Evolutionary conservation across 2,329 filamentous ascomycete species (phyloP), one percentile per base, ranked within the genome.

Genomic region (Hypomyces perniciosus): DNA sequence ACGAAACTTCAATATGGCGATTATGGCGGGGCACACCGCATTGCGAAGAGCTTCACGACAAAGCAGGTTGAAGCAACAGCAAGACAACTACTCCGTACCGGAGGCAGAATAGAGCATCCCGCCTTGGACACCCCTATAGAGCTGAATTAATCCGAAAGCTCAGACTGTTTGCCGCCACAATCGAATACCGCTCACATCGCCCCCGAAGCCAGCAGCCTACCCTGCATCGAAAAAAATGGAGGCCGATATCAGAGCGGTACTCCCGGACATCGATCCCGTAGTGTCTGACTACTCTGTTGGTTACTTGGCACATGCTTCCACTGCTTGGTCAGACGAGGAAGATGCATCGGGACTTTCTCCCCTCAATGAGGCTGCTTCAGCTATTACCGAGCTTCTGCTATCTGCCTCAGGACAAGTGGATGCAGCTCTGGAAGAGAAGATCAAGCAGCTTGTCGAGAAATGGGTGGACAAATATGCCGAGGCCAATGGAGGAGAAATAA

Each of bases 261-360:
- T 96, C 60, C 90, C 90, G 55, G 86, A 87, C 65, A 88, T 96
- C 60, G 91, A 96, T 71, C 88, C 86, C 53, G 79, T 95, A 56
- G 77, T 96, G 59, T 91, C 90, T 44, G 88, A 95, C 72, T 96
- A 96, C 71, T 93, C 90, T 40, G 88, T 90, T 58, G 93, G 93
- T 52, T 99, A 97, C 67, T 78, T 99, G 61, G 90, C 84, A 63
- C 92, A 99, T 77, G 93, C 93, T 44, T 93, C 91, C 44, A 91
- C 85, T 58, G 78, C 87, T 46, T 95, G 88, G 77, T 81, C 84
- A 46, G 90, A 95, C 57, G 77, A 79, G 9, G 77, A 82, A 47
- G 90, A 95, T 57, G 65, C 80, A 37, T 76, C 80, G 56, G 83
- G 74, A n/a, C 73, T 79, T 50, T 89, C 88, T 4, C 91, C 91